These are phyloP conservation scores for Penicillium sp. DNA, from an alignment of 2,329 filamentous ascomycete species.

Conservation along the genomic window DNA sequence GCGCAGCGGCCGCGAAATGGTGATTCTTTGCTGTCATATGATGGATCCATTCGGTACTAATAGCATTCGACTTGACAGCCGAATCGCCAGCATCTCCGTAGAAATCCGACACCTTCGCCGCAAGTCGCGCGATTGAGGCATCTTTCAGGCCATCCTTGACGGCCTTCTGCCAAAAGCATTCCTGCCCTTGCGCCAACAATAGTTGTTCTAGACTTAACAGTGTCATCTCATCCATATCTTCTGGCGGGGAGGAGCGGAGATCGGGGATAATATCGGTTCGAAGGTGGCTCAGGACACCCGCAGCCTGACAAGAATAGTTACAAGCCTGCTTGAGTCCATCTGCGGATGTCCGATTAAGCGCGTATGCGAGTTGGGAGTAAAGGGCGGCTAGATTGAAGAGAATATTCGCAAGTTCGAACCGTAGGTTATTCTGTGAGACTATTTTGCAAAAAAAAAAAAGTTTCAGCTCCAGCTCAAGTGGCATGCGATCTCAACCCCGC, in stretches of 20 bases:
- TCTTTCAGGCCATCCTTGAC: conserved; percentile 94
- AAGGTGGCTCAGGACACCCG: conserved; percentile 80
- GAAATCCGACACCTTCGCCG: conserved; percentile 86
- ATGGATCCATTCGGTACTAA: conserved; percentile 96
- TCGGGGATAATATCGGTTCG: conserved; percentile 79
- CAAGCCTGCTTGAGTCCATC: conserved; percentile 87
- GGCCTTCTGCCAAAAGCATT: conserved; percentile 98
- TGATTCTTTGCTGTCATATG: conserved; percentile 97
- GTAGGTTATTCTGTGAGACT: conserved; percentile 68
- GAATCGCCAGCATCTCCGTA: conserved; percentile 84
- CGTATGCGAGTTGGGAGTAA: conserved; percentile 88
- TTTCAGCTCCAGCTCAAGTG: background rate
- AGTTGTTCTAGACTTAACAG: conserved; percentile 82
- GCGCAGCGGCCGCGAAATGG: conserved; percentile 93
- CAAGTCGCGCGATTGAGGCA: conserved; percentile 85
- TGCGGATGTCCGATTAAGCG: conserved; percentile 73
- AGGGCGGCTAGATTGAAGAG: conserved; percentile 92
- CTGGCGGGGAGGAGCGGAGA: conserved; percentile 79
- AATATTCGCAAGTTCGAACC: conserved; percentile 87
- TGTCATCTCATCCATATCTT: conserved; percentile 92
- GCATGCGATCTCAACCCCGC: background rate
- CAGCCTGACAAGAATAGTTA: conserved; percentile 85
- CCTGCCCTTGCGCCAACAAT: conserved; percentile 89
- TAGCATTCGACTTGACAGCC: conserved; percentile 83
- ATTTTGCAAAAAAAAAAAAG: background rate